Evolutionary conservation across 495 filamentous ascomycete species (phyloP).

Genomic region (Penicillium ochrochloron): DNA sequence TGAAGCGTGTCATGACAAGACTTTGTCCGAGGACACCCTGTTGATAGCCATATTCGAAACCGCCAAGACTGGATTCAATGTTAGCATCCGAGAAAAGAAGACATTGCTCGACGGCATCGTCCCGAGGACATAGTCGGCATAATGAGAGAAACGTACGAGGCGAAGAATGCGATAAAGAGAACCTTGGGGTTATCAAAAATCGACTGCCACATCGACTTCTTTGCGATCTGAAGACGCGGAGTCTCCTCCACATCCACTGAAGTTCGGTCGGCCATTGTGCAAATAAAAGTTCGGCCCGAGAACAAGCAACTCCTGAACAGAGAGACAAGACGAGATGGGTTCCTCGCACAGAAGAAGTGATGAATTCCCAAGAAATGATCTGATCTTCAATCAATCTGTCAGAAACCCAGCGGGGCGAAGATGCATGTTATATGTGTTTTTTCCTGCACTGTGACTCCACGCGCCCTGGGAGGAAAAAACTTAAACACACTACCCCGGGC

Average conservation of each 20-base stretch:
- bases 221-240: conserved; percentile 29
- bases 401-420: background rate
- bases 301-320: background rate
- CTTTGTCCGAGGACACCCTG: conserved; percentile 51
- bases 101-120: background rate
- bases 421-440: conserved; percentile 14
- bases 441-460: background rate
- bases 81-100: background rate
- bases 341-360: conserved; percentile 7
- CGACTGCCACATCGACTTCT: conserved; percentile 41
- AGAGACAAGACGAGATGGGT: conserved; percentile 10
- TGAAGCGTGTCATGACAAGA: conserved; percentile 49
- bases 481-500: conserved; percentile 24
- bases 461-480: conserved; percentile 16
- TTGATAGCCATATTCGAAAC: conserved; percentile 54
- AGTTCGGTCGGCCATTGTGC: conserved; percentile 25
- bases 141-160: conserved; percentile 36
- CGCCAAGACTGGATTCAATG: conserved; percentile 37
- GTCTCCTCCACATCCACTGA: conserved; percentile 29
- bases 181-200: conserved; percentile 44
- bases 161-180: conserved; percentile 49
- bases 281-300: conserved; percentile 2
- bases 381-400: background rate
- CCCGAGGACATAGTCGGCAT: background rate
- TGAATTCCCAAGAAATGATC: background rate